Base-by-base conservation (phyloP, 1,284 basidiomycete species). In the Prillingera fragicola region DNA sequence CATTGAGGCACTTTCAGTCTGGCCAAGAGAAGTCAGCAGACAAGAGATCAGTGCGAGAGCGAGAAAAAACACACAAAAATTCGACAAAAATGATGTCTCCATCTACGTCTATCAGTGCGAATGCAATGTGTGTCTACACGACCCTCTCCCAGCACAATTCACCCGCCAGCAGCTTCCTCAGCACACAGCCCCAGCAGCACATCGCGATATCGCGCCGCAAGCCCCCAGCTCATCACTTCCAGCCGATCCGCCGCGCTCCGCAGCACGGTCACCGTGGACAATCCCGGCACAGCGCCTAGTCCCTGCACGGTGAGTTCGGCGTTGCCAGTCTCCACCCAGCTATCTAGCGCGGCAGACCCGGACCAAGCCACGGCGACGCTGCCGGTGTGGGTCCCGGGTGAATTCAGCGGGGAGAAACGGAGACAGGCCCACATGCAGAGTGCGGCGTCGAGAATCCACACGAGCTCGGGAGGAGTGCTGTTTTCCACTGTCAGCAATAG, bases 361-460 rank as follows among this genome's bases (percentile, higher is more conserved):
- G 50, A 29, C 53, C 53, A 57, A 17, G 50, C 31, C 31, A 55
- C 35, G 9, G 36, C 23, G 17, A 48, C 32, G 14, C 14, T 24
- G 26, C 25, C 19, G 38, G 24, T 17, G 15, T 22, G 8, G 23
- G 22, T 23, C 22, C 34, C 10, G 40, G 19, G 9, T 18, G 24
- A 9, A 19, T 26, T 8, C 25, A 24, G 2, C 12, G 28, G 19
- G 5, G 33, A 47, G 14, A 55, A 41, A 13, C 35, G 34, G 3
- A 55, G 26, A 6, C 44, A 27, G 13, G 52, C 49, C 57, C 57
- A 57, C n/a, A 60, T 19, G 25, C 49, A 50, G 18, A 54, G 52
- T 2, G 54, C 50, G 6, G 50, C 45, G 36, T 60, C 56, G 34
- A 60, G 57, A 2, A 42, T 32, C 54, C 54, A 60, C 7, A 56